Evolutionary conservation across 352 stramenopile genomes (phyloP).

Genomic region (Ochromonadaceae sp.): DNA sequence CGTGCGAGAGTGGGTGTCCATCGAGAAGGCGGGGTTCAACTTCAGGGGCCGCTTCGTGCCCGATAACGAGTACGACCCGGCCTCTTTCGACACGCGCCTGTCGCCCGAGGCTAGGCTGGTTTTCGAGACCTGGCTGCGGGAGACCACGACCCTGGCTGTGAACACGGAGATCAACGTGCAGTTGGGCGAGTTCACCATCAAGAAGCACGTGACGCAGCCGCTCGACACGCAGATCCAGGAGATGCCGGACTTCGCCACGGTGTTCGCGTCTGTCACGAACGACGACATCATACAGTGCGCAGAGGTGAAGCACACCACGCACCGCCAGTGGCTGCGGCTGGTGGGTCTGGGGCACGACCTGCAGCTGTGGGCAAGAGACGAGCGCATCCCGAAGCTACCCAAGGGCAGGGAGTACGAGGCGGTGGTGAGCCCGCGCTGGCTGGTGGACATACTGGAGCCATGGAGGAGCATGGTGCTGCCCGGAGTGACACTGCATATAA

Average conservation of each 20-base stretch:
- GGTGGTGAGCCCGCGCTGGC: constrained; percentile 10
- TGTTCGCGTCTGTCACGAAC: constrained; percentile 38
- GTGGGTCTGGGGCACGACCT: constrained; percentile 66
- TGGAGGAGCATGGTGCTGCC: background rate
- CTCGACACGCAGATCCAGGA: constrained; percentile 57
- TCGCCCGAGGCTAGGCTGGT: constrained; percentile 17
- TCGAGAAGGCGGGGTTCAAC: constrained; percentile 40
- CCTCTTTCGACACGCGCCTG: background rate
- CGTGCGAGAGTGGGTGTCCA: constrained; percentile 54
- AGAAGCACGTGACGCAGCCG: constrained; percentile 69
- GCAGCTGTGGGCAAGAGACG: constrained; percentile 57
- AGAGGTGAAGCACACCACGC: constrained; percentile 61
- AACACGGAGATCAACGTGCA: constrained; percentile 70
- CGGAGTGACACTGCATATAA: background rate
- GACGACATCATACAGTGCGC: constrained; percentile 47
- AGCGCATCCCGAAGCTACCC: constrained; percentile 28
- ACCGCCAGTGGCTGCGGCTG: constrained; percentile 62
- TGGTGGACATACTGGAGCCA: constrained; percentile 16
- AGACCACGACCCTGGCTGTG: constrained; percentile 27
- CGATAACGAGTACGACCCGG: constrained; percentile 48
- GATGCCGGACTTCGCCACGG: constrained; percentile 56
- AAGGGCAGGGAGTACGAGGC: too few species aligned
- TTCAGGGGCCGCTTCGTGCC: constrained; percentile 32
- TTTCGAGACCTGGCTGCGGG: constrained; percentile 31
- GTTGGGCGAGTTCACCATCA: constrained; percentile 75